These are phyloP conservation scores for Termitomyces sp. DNA, from an alignment of 768 basidiomycete species.

Conservation along the genomic window DNA sequence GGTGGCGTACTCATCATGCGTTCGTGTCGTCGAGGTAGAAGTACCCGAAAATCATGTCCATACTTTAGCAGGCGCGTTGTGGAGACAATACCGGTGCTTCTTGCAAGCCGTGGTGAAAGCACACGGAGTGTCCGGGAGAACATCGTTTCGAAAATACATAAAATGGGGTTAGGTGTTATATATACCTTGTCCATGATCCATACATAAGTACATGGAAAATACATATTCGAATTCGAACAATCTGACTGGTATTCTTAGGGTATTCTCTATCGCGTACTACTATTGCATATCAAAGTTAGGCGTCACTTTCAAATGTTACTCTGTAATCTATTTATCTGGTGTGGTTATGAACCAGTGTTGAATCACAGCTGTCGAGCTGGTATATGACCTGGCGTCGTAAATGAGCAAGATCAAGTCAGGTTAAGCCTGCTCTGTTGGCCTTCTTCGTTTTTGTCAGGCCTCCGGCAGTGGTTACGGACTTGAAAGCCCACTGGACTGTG, in stretches of 20 bases:
- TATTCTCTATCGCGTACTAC: too few species aligned
- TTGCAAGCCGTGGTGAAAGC: conserved; percentile 1
- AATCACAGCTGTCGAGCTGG: too few species aligned
- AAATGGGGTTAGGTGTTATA: conserved; percentile 16
- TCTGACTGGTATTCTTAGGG: background rate
- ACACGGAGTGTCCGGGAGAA: conserved; percentile 4
- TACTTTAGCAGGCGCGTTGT: background rate
- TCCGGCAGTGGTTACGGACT: too few species aligned
- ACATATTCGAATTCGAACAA: too few species aligned
- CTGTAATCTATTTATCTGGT: too few species aligned
- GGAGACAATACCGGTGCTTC: background rate
- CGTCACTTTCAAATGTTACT: background rate
- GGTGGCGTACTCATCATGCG: conserved; percentile 46
- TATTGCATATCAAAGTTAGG: background rate
- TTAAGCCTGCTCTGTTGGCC: too few species aligned
- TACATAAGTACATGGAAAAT: background rate
- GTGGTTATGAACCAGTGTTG: too few species aligned
- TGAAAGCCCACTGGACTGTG: too few species aligned
- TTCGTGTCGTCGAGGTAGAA: conserved; percentile 9
- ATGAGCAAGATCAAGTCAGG: too few species aligned
- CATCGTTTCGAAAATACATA: conserved; percentile 4
- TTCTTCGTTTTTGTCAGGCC: too few species aligned
- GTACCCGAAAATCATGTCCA: background rate
- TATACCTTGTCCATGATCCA: background rate
- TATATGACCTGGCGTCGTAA: too few species aligned